Percentiles rank a stretch among this genome's conserved stretches.
Evolutionary conservation across 345 rosid species (phyloP).

Genomic region (Gossypium herbaceum): DNA sequence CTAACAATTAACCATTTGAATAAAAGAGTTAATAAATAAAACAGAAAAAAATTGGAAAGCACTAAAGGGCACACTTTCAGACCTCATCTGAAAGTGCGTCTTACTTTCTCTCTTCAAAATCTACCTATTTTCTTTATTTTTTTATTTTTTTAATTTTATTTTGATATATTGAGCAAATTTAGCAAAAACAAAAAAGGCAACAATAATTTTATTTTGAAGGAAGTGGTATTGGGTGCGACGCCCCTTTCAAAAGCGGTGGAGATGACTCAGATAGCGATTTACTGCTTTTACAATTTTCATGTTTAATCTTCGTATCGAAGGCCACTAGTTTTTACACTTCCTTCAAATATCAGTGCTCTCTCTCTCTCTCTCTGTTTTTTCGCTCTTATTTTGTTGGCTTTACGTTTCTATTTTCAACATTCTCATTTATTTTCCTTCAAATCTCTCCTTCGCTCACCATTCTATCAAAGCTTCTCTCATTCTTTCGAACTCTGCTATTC

Average conservation of each 20-base stretch:
- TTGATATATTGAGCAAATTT: no score
- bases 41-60: no score
- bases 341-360: background rate
- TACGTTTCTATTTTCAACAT: background rate
- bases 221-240: slow-evolving; percentile 12
- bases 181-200: background rate
- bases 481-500: slow-evolving; percentile 19
- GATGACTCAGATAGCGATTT: background rate
- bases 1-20: no score
- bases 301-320: background rate
- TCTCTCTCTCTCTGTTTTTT: slow-evolving; percentile 13
- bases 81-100: no score
- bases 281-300: background rate
- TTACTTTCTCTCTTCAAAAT: no score
- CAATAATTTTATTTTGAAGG: background rate
- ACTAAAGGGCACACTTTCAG: no score
- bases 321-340: background rate
- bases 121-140: rapidly evolving
- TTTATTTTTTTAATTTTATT: no score
- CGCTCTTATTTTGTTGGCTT: slow-evolving; percentile 33
- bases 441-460: slow-evolving; percentile 18
- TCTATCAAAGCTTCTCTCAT: slow-evolving; percentile 17
- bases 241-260: slow-evolving; percentile 27
- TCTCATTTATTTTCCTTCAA: slow-evolving; percentile 9
- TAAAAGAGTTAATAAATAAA: no score